phyloP scores from a whole-genome alignment of 352 stramenopile species.

The Globisporangium ultimum region DNA sequence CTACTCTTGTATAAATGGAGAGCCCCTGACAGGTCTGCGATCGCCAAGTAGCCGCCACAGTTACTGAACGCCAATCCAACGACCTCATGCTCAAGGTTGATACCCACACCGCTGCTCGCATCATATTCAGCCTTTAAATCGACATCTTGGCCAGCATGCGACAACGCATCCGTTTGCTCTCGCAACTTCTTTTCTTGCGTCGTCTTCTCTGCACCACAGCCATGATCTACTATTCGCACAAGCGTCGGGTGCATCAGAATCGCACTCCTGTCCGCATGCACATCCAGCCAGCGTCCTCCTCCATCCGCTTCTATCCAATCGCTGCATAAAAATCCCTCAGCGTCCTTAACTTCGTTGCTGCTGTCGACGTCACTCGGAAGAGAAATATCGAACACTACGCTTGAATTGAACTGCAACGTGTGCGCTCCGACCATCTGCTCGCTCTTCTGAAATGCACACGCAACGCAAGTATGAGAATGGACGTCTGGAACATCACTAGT shows the following conservation, averaged over 20 bases:
- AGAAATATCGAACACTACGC: slow-evolving; percentile 8
- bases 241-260: neutral
- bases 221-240: slow-evolving; percentile 6
- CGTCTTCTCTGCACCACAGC: neutral
- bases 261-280: slow-evolving; percentile 3
- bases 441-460: neutral
- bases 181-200: neutral
- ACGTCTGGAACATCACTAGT: neutral
- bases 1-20: slow-evolving; percentile 29
- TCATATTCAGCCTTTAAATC: neutral
- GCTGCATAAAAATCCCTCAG: no score
- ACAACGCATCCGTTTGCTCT: neutral
- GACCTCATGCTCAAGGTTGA: slow-evolving; percentile 15
- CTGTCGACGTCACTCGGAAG: neutral
- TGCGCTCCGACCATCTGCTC: neutral
- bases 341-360: neutral
- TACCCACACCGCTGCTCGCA: slow-evolving; percentile 3
- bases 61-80: slow-evolving; percentile 28
- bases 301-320: neutral
- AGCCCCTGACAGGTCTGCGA: slow-evolving; percentile 22
- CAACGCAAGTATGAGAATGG: neutral
- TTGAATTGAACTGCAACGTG: slow-evolving; percentile 8
- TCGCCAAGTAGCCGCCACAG: slow-evolving; percentile 30
- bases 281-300: neutral
- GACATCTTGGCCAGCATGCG: neutral